Percentiles rank a stretch among this genome's conserved stretches.
Evolutionary conservation across 1,139 yeast genomes (phyloP).

Genomic region (Pichia sp.): DNA sequence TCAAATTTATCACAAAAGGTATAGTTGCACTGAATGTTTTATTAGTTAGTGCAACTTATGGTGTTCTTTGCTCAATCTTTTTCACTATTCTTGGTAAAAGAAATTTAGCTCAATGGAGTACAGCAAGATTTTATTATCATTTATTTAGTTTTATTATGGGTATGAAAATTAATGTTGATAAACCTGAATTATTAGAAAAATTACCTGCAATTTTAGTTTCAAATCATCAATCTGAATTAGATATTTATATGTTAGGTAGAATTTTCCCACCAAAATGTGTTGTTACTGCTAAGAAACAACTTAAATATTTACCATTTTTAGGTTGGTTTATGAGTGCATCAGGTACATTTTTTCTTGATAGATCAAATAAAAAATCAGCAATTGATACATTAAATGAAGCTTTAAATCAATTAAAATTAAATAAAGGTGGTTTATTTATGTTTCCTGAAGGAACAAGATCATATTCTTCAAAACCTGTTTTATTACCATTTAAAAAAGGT

Average conservation of each 20-base stretch:
- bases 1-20: conserved; percentile 52
- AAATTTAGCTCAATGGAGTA: conserved; percentile 80
- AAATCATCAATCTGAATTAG: conserved; percentile 90
- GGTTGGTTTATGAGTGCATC: conserved; percentile 95
- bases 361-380: conserved; percentile 73
- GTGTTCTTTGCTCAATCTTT: conserved; percentile 67
- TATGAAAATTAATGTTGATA: conserved; percentile 59
- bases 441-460: conserved; percentile 98
- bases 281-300: conserved; percentile 84
- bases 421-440: conserved; percentile 69
- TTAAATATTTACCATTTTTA: conserved; percentile 81
- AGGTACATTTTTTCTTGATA: conserved; percentile 86
- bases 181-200: conserved; percentile 47
- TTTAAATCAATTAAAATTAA: conserved; percentile 48
- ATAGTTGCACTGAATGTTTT: conserved; percentile 47
- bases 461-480: conserved; percentile 53
- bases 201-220: conserved; percentile 78
- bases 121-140: conserved; percentile 74
- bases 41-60: conserved; percentile 61
- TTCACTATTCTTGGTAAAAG: conserved; percentile 66
- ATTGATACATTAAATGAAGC: conserved; percentile 68
- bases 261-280: conserved; percentile 85
- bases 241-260: conserved; percentile 70
- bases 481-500: conserved; percentile 91
- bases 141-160: conserved; percentile 59